phyloP scores from a whole-genome alignment of 331 rosid species.

The Saraca asoca region DNA sequence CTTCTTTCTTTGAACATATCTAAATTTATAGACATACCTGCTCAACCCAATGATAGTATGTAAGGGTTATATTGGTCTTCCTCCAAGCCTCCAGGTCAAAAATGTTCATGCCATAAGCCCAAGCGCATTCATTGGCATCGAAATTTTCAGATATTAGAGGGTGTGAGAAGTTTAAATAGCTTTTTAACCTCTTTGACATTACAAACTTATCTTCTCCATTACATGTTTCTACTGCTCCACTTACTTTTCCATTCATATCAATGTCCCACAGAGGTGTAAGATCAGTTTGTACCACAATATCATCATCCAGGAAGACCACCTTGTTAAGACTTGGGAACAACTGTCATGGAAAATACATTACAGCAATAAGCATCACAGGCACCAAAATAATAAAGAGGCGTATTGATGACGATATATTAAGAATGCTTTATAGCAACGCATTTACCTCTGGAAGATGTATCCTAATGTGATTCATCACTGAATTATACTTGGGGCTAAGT shows the following conservation, averaged over 20 bases:
- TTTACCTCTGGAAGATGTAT: conserved; percentile 95
- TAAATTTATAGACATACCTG: conserved; percentile 47
- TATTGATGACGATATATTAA: not conserved
- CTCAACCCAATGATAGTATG: conserved; percentile 89
- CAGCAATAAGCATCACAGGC: conserved; percentile 28
- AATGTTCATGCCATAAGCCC: conserved; percentile 99
- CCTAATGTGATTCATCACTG: conserved; percentile 94
- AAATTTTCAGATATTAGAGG: conserved; percentile 68
- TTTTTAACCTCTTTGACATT: conserved; percentile 88
- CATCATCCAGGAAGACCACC: conserved; percentile 96
- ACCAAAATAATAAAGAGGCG: not conserved
- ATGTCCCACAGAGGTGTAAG: conserved; percentile 99
- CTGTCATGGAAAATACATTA: conserved; percentile 45
- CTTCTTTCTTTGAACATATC: not conserved
- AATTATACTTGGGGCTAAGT: conserved; percentile 95
- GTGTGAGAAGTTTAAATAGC: conserved; percentile 97
- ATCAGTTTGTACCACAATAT: conserved; percentile 92
- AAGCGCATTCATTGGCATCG: conserved; percentile 80
- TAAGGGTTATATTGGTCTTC: conserved; percentile 84
- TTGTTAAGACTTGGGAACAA: conserved; percentile 92
- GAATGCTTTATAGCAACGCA: not conserved
- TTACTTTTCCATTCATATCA: conserved; percentile 86
- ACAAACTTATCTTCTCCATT: conserved; percentile 88
- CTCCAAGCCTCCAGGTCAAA: conserved; percentile 97
- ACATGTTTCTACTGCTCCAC: conserved; percentile 97